Evolutionary conservation across 306 rosid genomes (phyloP).

Genomic region (Malus asiatica): DNA sequence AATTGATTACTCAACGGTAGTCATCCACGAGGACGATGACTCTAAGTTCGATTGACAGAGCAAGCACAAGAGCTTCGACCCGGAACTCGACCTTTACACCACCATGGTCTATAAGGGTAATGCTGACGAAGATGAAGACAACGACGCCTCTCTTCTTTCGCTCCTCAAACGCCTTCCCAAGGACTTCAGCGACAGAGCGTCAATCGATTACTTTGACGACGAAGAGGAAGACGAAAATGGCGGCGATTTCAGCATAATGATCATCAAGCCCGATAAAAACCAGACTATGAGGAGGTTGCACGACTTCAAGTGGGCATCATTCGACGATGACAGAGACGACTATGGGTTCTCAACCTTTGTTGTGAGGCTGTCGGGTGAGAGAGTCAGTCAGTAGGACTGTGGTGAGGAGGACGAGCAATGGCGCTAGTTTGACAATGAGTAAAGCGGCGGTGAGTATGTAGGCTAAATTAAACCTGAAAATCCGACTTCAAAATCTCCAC

Average conservation of each 20-base stretch:
- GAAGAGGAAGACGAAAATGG: slow-evolving; percentile 28
- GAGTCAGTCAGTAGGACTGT: slow-evolving; percentile 57
- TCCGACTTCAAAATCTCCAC: no score
- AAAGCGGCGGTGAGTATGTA: slow-evolving; percentile 90
- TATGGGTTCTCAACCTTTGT: slow-evolving; percentile 63
- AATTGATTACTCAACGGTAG: slow-evolving; percentile 69
- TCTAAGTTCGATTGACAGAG: slow-evolving; percentile 20
- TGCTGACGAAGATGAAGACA: slow-evolving; percentile 39
- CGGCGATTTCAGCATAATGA: slow-evolving; percentile 65
- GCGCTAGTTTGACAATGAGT: slow-evolving; percentile 54
- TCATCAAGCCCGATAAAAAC: slow-evolving; percentile 48
- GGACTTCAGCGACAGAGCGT: slow-evolving; percentile 85
- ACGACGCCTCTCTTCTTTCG: slow-evolving; percentile 72
- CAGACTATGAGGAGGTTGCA: slow-evolving; percentile 33
- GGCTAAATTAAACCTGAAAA: not conserved
- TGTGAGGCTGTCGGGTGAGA: slow-evolving; percentile 47
- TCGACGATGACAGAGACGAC: slow-evolving; percentile 25
- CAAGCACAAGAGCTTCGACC: slow-evolving; percentile 12
- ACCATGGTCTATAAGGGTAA: slow-evolving; percentile 67
- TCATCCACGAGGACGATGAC: slow-evolving; percentile 6
- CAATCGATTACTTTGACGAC: slow-evolving; percentile 58
- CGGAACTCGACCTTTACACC: slow-evolving; percentile 49
- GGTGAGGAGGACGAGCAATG: slow-evolving; percentile 35
- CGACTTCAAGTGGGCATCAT: slow-evolving; percentile 16
- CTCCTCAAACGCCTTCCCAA: slow-evolving; percentile 82